Conservation (phyloP, 441 rosid genomes). For the Corymbia citriodora region DNA sequence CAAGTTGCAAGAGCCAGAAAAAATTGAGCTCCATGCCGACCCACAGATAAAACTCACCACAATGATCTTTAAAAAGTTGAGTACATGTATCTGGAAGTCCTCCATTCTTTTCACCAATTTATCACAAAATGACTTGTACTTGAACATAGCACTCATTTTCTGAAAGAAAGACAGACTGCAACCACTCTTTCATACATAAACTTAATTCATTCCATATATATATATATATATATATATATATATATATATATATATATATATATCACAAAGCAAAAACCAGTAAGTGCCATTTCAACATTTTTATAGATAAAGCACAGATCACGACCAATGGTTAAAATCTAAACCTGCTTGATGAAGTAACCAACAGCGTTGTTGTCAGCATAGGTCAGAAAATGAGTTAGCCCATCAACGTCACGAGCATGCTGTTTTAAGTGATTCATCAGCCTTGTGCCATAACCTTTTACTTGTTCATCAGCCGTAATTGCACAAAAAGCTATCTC, state of each 20-base stretch:
- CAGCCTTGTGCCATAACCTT: conserved; percentile 98
- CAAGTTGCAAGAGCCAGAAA: background rate
- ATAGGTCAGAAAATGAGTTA: conserved; percentile 93
- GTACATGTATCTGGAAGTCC: background rate
- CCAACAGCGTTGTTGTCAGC: conserved; percentile 99
- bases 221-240: background rate
- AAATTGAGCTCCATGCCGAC: background rate
- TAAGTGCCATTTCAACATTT: background rate
- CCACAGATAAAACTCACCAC: background rate
- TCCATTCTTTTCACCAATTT: background rate
- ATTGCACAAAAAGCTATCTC: conserved; percentile 99
- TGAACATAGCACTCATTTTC: background rate
- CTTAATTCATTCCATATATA: background rate
- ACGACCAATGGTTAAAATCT: background rate
- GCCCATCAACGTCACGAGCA: conserved; percentile 95
- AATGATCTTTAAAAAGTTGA: background rate
- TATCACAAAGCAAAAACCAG: background rate
- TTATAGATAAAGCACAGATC: background rate
- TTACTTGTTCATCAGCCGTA: conserved; percentile 99
- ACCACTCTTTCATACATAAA: background rate
- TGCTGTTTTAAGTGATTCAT: conserved; percentile 99
- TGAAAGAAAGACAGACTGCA: background rate
- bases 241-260: background rate
- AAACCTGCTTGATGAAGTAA: conserved; percentile 96
- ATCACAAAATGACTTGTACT: background rate